Percentiles rank a stretch among this genome's conserved stretches.
These are phyloP conservation scores for Albifimbria verrucaria DNA, from an alignment of 2,329 filamentous ascomycete species.

Conservation along the genomic window DNA sequence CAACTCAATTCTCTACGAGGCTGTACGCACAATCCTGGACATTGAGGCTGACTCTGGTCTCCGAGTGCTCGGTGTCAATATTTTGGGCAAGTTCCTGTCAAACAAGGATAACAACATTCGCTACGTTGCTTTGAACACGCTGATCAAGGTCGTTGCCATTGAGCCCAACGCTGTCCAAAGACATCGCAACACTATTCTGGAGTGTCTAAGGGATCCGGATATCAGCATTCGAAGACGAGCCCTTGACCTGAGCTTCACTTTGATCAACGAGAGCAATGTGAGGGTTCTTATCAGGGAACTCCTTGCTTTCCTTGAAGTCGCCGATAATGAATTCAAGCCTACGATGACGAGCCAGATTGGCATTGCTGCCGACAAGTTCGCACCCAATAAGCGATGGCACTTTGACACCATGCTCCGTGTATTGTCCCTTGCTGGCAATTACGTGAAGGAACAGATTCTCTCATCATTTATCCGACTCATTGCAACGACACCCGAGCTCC, in stretches of 20 bases:
- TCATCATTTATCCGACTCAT: slow-evolving; percentile 96
- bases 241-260: slow-evolving; percentile 94
- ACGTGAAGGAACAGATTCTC: slow-evolving; percentile 95
- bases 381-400: slow-evolving; percentile 97
- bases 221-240: slow-evolving; percentile 95
- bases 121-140: slow-evolving; percentile 94
- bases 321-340: slow-evolving; percentile 97
- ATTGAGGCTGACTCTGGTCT: slow-evolving; percentile 97
- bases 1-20: slow-evolving; percentile 96
- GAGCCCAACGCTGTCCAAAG: slow-evolving; percentile 97
- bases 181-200: slow-evolving; percentile 94
- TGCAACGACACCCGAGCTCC: slow-evolving; percentile 88
- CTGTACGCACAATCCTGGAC: slow-evolving; percentile 93
- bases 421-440: slow-evolving; percentile 89
- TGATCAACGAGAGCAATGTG: slow-evolving; percentile 97
- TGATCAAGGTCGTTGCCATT: slow-evolving; percentile 97
- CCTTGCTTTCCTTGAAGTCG: slow-evolving; percentile 91
- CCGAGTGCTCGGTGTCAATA: slow-evolving; percentile 93
- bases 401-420: slow-evolving; percentile 97
- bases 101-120: slow-evolving; percentile 99
- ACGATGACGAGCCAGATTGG: slow-evolving; percentile 98
- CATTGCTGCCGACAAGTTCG: slow-evolving; percentile 91
- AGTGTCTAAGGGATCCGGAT: slow-evolving; percentile 93
- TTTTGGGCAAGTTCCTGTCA: slow-evolving; percentile 95
- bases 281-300: slow-evolving; percentile 90